Base-by-base conservation (phyloP, 2,329 filamentous ascomycete genomes). In the Alternaria incomplexa region DNA sequence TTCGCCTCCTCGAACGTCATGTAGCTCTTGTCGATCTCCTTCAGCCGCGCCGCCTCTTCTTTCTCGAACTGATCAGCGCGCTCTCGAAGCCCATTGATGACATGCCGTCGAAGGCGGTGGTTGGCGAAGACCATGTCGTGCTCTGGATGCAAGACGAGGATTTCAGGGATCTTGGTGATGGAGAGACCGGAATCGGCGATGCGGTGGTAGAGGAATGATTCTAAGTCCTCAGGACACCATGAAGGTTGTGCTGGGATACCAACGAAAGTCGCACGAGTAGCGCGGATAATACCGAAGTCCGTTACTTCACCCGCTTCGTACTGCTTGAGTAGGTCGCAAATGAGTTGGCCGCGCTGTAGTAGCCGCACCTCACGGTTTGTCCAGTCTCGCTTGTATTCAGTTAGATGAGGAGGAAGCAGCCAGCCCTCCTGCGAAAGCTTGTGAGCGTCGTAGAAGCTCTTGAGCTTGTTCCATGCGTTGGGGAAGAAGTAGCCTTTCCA, bases 401-500 rank as follows among this genome's bases (percentile, higher is more conserved):
- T 56, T 1, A 70, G 57, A 20, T 50, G 25, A 6, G 61, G 54
- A 5, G 59, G 61, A 0, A 62, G 48, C 7, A 32, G 51, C 15
- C 32, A 17, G 5, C 26, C 28, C 11, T 56, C 20, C 6, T 63
- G 28, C 3, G 53, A 28, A 20, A 54, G 23, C 23, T 58, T 36
- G 17, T 57, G 47, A 1, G 69, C 69, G 11, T 61, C 36, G 56
- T 57, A 55, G 55, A 66, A 71, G 26, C 52, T 30, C 7, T 36
- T n/a, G 15, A 73, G 22, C 22, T 50, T 53, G 9, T 12, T 23
- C 12, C 40, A 20, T 0, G 65, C 62, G 47, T 67, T 60, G 32
- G 58, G 50, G 47, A 66, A 69, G 43, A 61, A 63, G 47, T 60
- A 60, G 28, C 62, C 63, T 25, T 61, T 52, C 62, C 64, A 71